Percentiles rank a stretch among this genome's conserved stretches.
Evolutionary conservation across 2,329 filamentous ascomycete genomes (phyloP).

Genomic region (Penicillium sp.): DNA sequence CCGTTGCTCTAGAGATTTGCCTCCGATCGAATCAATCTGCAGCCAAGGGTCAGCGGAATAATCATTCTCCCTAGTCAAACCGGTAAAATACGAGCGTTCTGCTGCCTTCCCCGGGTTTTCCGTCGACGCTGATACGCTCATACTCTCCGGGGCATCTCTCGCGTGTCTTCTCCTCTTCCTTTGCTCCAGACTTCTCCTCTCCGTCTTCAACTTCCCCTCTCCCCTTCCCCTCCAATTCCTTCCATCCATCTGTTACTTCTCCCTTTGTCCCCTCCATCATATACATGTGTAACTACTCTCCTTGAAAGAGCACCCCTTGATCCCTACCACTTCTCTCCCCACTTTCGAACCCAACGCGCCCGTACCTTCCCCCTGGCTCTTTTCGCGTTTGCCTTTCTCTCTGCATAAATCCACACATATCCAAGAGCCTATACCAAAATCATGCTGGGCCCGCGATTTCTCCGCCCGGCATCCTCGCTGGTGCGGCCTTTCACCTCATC

Average conservation of each 20-base stretch:
- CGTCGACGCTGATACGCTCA: not conserved
- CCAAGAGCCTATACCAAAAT: conserved; percentile 8
- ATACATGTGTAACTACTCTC: not conserved
- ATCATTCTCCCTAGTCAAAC: not conserved
- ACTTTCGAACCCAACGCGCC: not conserved
- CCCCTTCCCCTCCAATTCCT: not conserved
- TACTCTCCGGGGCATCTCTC: conserved; percentile 1
- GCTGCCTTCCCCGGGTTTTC: not conserved
- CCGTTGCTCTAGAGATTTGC: not conserved
- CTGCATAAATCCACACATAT: not conserved
- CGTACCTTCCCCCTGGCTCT: not conserved
- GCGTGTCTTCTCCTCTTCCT: not conserved
- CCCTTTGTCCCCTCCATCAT: not conserved
- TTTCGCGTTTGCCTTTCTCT: not conserved
- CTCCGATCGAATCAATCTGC: conserved; percentile 1
- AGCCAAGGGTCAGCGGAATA: not conserved
- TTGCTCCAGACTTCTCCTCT: not conserved
- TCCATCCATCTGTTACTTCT: not conserved
- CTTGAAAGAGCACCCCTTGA: not conserved
- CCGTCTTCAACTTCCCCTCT: not conserved
- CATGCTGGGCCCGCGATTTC: conserved; percentile 50
- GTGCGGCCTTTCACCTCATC: conserved; percentile 62
- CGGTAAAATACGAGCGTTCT: not conserved
- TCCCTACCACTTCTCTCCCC: conserved; percentile 4
- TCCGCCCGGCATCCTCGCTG: conserved; percentile 51